A percentile compares a stretch with the other conserved stretches of the same genome.
These are phyloP conservation scores for Fusarium palustre DNA, from an alignment of 2,329 filamentous ascomycete species.

Conservation along the genomic window DNA sequence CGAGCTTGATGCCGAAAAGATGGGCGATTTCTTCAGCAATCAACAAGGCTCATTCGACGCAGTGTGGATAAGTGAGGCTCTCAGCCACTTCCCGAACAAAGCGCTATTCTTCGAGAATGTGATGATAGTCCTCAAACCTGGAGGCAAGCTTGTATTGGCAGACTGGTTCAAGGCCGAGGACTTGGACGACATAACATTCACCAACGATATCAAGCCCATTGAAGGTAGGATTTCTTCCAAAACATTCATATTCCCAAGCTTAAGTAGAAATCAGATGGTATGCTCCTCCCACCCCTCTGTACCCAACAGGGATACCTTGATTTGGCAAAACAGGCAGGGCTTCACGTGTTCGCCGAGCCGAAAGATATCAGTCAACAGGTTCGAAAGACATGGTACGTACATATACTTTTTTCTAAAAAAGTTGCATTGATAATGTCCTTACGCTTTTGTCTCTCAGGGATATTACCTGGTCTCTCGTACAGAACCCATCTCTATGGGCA, in stretches of 20 bases:
- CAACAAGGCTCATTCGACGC: slow-evolving; percentile 60
- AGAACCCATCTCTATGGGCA: slow-evolving; percentile 70
- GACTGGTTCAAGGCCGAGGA: slow-evolving; percentile 71
- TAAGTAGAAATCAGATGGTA: slow-evolving; percentile 59
- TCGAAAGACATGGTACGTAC: slow-evolving; percentile 67
- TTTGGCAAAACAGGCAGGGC: slow-evolving; percentile 61
- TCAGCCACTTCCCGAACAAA: slow-evolving; percentile 71
- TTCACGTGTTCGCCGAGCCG: slow-evolving; percentile 59
- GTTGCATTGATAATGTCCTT: background rate
- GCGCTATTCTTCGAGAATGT: slow-evolving; percentile 68
- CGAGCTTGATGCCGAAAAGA: slow-evolving; percentile 71
- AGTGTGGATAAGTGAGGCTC: slow-evolving; percentile 72
- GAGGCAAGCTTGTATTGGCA: slow-evolving; percentile 66
- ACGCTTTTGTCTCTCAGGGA: slow-evolving; percentile 59
- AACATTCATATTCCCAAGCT: background rate
- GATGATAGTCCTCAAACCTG: slow-evolving; percentile 58
- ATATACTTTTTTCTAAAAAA: background rate
- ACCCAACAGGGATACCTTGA: slow-evolving; percentile 65
- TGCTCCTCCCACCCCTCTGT: slow-evolving; percentile 69
- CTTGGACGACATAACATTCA: slow-evolving; percentile 58
- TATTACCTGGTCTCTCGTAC: slow-evolving; percentile 70
- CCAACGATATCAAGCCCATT: slow-evolving; percentile 68
- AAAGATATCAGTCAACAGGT: slow-evolving; percentile 70
- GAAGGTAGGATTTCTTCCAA: slow-evolving; percentile 56
- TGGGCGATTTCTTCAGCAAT: slow-evolving; percentile 63